phyloP scores from a whole-genome alignment of 768 basidiomycete species.

The Favolaschia claudopus region DNA sequence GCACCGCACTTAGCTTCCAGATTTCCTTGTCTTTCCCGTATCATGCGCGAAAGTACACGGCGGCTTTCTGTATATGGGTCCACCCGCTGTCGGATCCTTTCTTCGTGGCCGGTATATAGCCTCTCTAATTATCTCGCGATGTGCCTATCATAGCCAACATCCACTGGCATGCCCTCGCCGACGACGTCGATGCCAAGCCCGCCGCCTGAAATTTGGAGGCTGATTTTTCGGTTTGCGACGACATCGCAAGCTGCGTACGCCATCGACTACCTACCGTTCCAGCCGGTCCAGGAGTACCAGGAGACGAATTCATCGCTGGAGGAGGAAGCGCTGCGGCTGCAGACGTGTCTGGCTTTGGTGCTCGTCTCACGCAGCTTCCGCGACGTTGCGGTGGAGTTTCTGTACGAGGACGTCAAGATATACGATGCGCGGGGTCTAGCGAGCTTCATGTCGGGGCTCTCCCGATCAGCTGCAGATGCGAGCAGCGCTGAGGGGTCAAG shows the following conservation, averaged over 20 bases:
- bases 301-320: background rate
- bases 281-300: constrained; percentile 13
- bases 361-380: constrained; percentile 8
- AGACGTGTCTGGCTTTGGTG: constrained; percentile 5
- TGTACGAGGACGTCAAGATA: constrained; percentile 17
- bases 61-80: no score
- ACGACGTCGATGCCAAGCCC: background rate
- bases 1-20: no score
- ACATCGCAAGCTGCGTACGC: background rate
- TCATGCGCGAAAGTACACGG: no score
- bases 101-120: constrained; percentile 5
- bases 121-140: background rate
- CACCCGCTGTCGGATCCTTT: no score
- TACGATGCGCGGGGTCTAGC: background rate
- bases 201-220: constrained; percentile 21
- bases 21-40: no score
- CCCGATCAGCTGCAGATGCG: constrained; percentile 10
- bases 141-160: background rate
- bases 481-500: background rate
- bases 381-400: constrained; percentile 5
- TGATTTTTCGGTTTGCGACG: constrained; percentile 13
- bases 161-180: background rate
- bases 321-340: background rate
- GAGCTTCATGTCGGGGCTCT: constrained; percentile 8
- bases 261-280: constrained; percentile 18